Conservation (phyloP, 2,329 filamentous ascomycete species). For the Alternaria solani region DNA sequence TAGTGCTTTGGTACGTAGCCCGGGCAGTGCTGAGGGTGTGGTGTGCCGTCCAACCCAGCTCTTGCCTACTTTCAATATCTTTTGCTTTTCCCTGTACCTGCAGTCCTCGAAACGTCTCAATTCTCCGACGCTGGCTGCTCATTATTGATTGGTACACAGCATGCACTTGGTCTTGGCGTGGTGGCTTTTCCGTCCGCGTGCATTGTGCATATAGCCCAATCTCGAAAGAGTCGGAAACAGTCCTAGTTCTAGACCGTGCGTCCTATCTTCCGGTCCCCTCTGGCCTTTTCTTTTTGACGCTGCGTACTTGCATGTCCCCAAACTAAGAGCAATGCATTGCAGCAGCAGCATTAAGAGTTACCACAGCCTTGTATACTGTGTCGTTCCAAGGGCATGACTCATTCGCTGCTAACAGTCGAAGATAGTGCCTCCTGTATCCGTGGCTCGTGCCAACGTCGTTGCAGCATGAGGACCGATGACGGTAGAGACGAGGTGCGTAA, state of each 20-base stretch:
- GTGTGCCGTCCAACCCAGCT: slow-evolving; percentile 14
- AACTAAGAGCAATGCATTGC: neutral
- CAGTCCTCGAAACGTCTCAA: slow-evolving; percentile 8
- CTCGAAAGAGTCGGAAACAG: slow-evolving; percentile 19
- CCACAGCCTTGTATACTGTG: neutral
- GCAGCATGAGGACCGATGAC: neutral
- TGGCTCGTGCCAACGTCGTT: neutral
- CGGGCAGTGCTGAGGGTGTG: slow-evolving; percentile 15
- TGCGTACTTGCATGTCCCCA: neutral
- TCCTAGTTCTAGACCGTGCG: slow-evolving; percentile 9
- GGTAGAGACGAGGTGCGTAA: slow-evolving; percentile 1
- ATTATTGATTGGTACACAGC: slow-evolving; percentile 17
- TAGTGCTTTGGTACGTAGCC: slow-evolving; percentile 35
- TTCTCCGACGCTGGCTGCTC: slow-evolving; percentile 14
- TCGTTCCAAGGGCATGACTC: neutral
- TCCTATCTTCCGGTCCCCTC: slow-evolving; percentile 6
- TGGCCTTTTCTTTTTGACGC: neutral
- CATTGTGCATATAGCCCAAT: slow-evolving; percentile 16
- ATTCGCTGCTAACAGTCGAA: slow-evolving; percentile 6
- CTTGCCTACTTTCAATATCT: slow-evolving; percentile 19
- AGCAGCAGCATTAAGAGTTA: neutral
- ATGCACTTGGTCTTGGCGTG: slow-evolving; percentile 20
- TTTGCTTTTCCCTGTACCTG: slow-evolving; percentile 16
- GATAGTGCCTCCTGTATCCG: neutral
- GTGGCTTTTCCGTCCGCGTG: slow-evolving; percentile 19